Percentiles rank a stretch among this genome's conserved stretches.
These are phyloP conservation scores for Mycena latifolia DNA, from an alignment of 768 basidiomycete species.

Conservation along the genomic window DNA sequence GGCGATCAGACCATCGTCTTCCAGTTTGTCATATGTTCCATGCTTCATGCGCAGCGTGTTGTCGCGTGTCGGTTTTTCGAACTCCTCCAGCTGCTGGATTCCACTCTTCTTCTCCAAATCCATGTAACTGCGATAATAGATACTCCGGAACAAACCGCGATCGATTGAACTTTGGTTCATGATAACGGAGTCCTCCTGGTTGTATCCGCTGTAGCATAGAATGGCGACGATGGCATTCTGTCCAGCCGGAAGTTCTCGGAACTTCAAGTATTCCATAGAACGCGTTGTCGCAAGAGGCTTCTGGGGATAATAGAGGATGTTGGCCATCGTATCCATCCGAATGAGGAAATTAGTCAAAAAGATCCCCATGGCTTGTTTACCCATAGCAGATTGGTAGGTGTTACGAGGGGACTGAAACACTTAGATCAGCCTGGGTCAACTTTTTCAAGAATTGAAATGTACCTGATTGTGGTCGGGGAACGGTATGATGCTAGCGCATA, in stretches of 20 bases:
- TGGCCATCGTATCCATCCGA: constrained; percentile 99
- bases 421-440: constrained; percentile 24
- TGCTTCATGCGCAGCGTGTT: constrained; percentile 97
- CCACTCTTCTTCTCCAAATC: constrained; percentile 98
- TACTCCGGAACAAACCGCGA: constrained; percentile 97
- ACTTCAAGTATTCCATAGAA: constrained; percentile 99
- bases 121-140: constrained; percentile 99
- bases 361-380: constrained; percentile 99
- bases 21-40: constrained; percentile 98
- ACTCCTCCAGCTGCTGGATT: constrained; percentile 91
- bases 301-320: constrained; percentile 99
- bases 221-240: constrained; percentile 99
- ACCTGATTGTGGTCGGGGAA: constrained; percentile 99
- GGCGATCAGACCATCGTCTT: constrained; percentile 95
- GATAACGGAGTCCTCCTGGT: constrained; percentile 99
- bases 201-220: constrained; percentile 98
- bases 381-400: constrained; percentile 99
- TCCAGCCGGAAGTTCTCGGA: constrained; percentile 98
- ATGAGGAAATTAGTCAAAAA: constrained; percentile 98
- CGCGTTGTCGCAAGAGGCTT: constrained; percentile 99
- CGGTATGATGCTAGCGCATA: constrained; percentile 98
- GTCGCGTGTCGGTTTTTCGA: constrained; percentile 95
- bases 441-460: constrained; percentile 41
- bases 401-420: constrained; percentile 92
- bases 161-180: constrained; percentile 99